Base-by-base conservation (phyloP, 768 basidiomycete species). In the Suillus tomentosus region DNA sequence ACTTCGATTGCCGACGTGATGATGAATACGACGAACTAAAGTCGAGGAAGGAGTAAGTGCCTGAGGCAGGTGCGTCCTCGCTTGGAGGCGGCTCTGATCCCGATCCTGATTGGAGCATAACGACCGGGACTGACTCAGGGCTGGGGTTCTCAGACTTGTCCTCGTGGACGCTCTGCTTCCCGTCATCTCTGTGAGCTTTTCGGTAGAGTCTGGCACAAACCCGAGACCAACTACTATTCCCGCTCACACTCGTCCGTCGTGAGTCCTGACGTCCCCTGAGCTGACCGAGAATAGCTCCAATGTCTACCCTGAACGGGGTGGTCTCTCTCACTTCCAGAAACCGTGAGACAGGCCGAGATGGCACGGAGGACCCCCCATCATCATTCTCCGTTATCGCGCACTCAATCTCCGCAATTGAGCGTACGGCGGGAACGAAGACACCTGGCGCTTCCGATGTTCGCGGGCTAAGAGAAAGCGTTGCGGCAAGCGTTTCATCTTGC, bases 301-400 rank as follows among this genome's bases (percentile, higher is more conserved):
- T 79, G 37, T 83, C 80, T 45, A 84, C 71, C 42, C 71, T 74
- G 70, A 85, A 84, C 4, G 84, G 83, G 71, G 81, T 84, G n/a
- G 76, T 75, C 59, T 73, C 69, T 27, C 77, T 77, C 42, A 82
- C 76, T 60, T 70, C 70, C 47, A 82, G 75, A 55, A 78, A 73
- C 56, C 69, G 63, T 37, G 66, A 62, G 66, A 60, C 39, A 67
- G 67, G 39, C 57, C 62, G 61, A 47, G 24, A 60, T 27, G 53
- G 37, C 8, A 53, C 15, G 1, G 47, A 59, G 10, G 68, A 55
- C 43, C 47, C 61, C n/a, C 56, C 19, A 56, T 64, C 13, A 27
- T 43, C 34, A 58, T 68, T 58, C 13, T 59, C 70, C 14, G 62
- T 64, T 27, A 58, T 17, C 10, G 14, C 40, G 17, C 24, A 10